These are phyloP conservation scores for Paxillus ammoniavirescens DNA, from an alignment of 768 basidiomycete genomes.

Conservation along the genomic window DNA sequence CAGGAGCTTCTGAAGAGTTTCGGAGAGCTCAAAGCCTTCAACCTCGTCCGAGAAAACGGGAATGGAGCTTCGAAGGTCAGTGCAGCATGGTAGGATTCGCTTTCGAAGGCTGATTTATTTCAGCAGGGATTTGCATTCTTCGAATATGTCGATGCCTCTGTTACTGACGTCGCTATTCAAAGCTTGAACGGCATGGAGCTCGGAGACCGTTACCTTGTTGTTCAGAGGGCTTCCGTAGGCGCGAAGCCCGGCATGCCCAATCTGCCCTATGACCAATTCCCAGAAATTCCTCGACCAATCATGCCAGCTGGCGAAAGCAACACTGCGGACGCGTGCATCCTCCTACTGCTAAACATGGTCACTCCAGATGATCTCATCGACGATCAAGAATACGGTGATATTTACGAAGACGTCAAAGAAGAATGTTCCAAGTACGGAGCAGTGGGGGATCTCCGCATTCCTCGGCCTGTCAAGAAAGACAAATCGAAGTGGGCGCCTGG, in stretches of 20 bases:
- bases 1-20: constrained; percentile 97
- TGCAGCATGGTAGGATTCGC: background rate
- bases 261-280: constrained; percentile 77
- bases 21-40: constrained; percentile 97
- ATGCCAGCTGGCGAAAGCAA: constrained; percentile 78
- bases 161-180: constrained; percentile 95
- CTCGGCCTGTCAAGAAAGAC: constrained; percentile 84
- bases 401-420: constrained; percentile 92
- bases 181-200: constrained; percentile 97
- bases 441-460: constrained; percentile 85
- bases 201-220: constrained; percentile 92
- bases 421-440: constrained; percentile 80
- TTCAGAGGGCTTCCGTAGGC: constrained; percentile 95
- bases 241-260: constrained; percentile 70
- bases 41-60: constrained; percentile 92
- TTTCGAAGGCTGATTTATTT: constrained; percentile 1
- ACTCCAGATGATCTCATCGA: constrained; percentile 86
- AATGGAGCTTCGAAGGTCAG: constrained; percentile 84
- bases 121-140: constrained; percentile 96
- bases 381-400: constrained; percentile 91
- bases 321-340: constrained; percentile 67
- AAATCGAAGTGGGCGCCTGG: constrained; percentile 74
- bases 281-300: constrained; percentile 83
- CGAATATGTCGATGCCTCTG: constrained; percentile 87
- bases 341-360: constrained; percentile 99